Evolutionary conservation across 768 basidiomycete species (phyloP), one percentile per base, ranked within the genome.

Genomic region (Amanita phalloides): DNA sequence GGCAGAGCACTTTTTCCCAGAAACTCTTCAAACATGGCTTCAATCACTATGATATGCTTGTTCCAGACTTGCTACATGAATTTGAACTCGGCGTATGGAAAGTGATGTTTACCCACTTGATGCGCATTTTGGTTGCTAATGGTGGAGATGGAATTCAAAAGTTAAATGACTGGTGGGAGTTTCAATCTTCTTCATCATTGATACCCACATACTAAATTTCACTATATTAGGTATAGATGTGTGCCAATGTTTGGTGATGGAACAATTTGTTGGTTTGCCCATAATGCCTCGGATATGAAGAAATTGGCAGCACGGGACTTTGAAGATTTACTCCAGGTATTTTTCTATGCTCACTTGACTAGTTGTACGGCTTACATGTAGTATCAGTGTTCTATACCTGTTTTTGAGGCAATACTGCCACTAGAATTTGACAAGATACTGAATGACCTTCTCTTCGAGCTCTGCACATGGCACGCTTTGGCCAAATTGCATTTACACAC

Each of bases 391-490:
- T 44, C 56, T 0, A 60, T 66, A 11, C 64, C 69, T 1, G 67
- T 57, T 1, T 62, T 73, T 30, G 68, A 74, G 5, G 70, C 65
- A 3, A 60, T 76, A 0, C 53, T 75, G 0, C 64, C 61, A 1
- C 52, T 60, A 7, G 45, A 52, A 0, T 61, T 72, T 11, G 58
- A 72, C 23, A 1, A 17, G 3, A 51, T 60, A 6, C 32, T 71
- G 0, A 53, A 59, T 3, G 54, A 58, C 3, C 58, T 73, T 0
- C 51, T 71, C 0, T 70, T 64, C 48, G 48, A 47, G 6, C 56
- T 68, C 1, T 60, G 58, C 3, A 56, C 57, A 17, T 73, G 69
- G 71, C 70, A 72, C 55, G 63, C 57, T 0, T 53, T 65, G n/a
- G 67, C 62, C 0, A 72, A 73, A 54, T 56, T 70, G 1, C 60